A percentile compares a stretch with the other conserved stretches of the same genome.
phyloP scores from a whole-genome alignment of 129 eudicot species.

The Artemisia argyi region DNA sequence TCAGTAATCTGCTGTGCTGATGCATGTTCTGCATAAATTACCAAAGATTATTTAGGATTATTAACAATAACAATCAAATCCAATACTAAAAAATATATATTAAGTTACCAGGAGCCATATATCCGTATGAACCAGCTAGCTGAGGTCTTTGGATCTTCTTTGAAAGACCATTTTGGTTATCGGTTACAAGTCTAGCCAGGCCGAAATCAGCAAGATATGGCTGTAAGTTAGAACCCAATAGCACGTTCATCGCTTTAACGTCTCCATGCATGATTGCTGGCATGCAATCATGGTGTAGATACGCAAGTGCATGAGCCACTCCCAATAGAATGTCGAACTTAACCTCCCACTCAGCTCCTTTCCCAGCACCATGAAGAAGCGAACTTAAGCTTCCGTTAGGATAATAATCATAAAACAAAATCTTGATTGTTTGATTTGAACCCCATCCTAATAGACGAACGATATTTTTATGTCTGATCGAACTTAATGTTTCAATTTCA shows the following conservation, averaged over 20 bases:
- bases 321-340: conserved; percentile 73
- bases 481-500: conserved; percentile 79
- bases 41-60: conserved; percentile 13
- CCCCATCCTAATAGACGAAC: conserved; percentile 93
- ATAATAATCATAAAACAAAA: conserved; percentile 83
- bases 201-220: conserved; percentile 96
- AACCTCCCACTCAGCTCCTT: conserved; percentile 90
- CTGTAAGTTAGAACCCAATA: conserved; percentile 70
- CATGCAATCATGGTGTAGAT: conserved; percentile 89
- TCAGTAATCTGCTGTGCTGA: conserved; percentile 78
- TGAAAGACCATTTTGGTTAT: conserved; percentile 24
- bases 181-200: conserved; percentile 66
- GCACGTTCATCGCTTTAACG: conserved; percentile 92
- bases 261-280: conserved; percentile 95
- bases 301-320: conserved; percentile 89
- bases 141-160: conserved; percentile 68
- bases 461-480: conserved; percentile 89
- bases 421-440: conserved; percentile 68
- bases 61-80: not conserved
- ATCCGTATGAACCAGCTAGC: conserved; percentile 96
- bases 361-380: conserved; percentile 82
- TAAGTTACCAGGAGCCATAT: conserved; percentile 94
- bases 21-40: conserved; percentile 60
- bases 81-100: not conserved
- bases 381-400: conserved; percentile 97